Evolutionary conservation across 2,329 filamentous ascomycete genomes (phyloP).

Genomic region (Botrytis elliptica): DNA sequence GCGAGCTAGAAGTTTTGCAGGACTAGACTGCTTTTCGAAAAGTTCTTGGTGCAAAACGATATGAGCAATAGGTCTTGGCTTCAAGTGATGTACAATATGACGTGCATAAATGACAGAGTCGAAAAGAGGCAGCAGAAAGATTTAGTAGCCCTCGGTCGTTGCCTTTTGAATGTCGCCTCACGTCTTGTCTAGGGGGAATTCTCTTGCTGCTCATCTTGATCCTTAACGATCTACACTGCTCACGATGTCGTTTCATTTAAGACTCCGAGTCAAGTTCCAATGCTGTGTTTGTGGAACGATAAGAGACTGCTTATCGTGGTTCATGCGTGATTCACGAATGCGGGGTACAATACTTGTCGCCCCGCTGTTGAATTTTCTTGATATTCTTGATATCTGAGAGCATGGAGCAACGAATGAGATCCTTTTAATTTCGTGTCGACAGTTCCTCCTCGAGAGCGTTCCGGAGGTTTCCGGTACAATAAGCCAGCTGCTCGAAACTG

Average conservation of each 20-base stretch:
- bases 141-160: not conserved
- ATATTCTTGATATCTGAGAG: not conserved
- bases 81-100: not conserved
- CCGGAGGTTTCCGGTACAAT: not conserved
- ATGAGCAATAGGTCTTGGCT: not conserved
- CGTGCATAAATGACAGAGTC: not conserved
- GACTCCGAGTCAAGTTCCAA: not conserved
- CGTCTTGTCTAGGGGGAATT: not conserved
- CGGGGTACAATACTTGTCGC: conserved; percentile 7
- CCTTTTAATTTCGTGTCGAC: not conserved
- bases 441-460: not conserved
- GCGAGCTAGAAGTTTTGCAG: too few species aligned
- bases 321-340: conserved; percentile 9
- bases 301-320: conserved; percentile 15
- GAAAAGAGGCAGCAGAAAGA: not conserved
- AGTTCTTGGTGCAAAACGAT: not conserved
- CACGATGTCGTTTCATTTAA: not conserved
- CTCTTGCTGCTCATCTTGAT: not conserved
- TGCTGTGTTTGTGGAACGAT: not conserved
- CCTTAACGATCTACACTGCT: not conserved
- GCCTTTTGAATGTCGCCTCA: not conserved
- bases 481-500: not conserved
- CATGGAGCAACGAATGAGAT: not conserved
- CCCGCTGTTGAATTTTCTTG: not conserved
- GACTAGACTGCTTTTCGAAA: not conserved